These are phyloP conservation scores for Vitis hybrid DNA, from an alignment of 177 flowering plant genomes.

Conservation along the genomic window DNA sequence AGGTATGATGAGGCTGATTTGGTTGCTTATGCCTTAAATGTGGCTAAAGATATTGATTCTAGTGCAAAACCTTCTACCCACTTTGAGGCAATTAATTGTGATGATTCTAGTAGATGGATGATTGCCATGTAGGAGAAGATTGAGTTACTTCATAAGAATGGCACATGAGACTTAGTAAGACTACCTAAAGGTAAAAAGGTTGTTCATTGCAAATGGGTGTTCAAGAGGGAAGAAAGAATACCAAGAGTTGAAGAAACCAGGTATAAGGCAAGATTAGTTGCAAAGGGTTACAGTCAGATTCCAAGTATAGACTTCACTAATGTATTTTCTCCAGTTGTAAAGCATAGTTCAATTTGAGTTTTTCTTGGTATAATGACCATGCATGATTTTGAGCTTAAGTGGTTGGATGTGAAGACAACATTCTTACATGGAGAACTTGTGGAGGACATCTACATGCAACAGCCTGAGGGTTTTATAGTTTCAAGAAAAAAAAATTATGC, in stretches of 20 bases:
- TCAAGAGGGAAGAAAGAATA: too few relatives aligned
- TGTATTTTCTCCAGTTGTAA: too few relatives aligned
- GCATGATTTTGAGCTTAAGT: background rate
- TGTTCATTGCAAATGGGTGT: too few relatives aligned
- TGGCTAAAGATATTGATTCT: background rate
- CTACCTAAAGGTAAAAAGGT: too few relatives aligned
- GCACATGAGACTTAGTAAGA: too few relatives aligned
- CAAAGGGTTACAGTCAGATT: too few relatives aligned
- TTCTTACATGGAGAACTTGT: too few relatives aligned
- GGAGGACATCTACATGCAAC: too few relatives aligned
- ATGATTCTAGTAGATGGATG: background rate
- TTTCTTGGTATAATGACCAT: background rate
- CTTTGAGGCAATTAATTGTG: background rate
- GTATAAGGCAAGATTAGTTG: too few relatives aligned
- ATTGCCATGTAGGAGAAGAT: background rate
- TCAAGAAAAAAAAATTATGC: accelerated
- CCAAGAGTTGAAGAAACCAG: accelerated
- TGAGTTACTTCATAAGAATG: too few relatives aligned
- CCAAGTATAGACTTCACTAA: too few relatives aligned
- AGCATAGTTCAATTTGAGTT: background rate
- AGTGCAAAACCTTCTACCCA: background rate
- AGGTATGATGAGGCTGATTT: background rate
- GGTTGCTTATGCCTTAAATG: background rate
- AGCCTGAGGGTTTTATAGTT: too few relatives aligned
- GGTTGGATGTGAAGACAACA: background rate